These are phyloP conservation scores for Mycena latifolia DNA, from an alignment of 768 basidiomycete genomes.

Conservation along the genomic window DNA sequence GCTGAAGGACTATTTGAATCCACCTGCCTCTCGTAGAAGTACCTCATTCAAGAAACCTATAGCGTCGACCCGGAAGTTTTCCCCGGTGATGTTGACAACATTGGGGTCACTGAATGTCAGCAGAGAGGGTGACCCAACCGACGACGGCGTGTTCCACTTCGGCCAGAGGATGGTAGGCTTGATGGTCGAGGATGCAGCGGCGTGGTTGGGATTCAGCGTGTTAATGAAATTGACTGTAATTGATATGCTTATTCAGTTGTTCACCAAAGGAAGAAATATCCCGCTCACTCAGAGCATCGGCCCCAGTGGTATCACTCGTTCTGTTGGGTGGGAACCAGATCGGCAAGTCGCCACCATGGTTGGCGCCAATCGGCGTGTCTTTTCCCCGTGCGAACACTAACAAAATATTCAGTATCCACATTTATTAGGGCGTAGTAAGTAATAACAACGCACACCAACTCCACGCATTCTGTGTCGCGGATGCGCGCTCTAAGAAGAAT, in stretches of 20 bases:
- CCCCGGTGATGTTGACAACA: slow-evolving; percentile 2
- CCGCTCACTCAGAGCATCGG: background rate
- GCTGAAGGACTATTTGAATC: no score
- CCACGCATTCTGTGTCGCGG: slow-evolving; percentile 47
- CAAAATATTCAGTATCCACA: no score
- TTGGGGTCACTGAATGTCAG: slow-evolving; percentile 9
- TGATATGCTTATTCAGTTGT: no score
- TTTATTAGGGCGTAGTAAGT: background rate
- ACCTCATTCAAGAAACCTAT: background rate
- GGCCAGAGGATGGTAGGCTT: no score
- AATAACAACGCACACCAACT: slow-evolving; percentile 42
- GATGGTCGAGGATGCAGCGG: no score
- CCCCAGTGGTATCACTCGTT: background rate
- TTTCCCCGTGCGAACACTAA: background rate
- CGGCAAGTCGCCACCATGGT: background rate
- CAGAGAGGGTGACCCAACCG: background rate
- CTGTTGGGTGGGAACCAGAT: background rate
- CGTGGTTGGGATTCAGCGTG: slow-evolving; percentile 9
- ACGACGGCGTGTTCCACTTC: no score
- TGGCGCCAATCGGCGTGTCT: background rate
- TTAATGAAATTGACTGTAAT: slow-evolving; percentile 2
- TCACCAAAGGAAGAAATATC: background rate
- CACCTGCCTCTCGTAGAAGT: background rate
- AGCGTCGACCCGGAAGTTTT: background rate
- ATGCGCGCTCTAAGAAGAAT: no score